Percentiles rank a stretch among this genome's conserved stretches.
phyloP scores from a whole-genome alignment of 768 basidiomycete genomes.

The Aureoboletus auriporus region DNA sequence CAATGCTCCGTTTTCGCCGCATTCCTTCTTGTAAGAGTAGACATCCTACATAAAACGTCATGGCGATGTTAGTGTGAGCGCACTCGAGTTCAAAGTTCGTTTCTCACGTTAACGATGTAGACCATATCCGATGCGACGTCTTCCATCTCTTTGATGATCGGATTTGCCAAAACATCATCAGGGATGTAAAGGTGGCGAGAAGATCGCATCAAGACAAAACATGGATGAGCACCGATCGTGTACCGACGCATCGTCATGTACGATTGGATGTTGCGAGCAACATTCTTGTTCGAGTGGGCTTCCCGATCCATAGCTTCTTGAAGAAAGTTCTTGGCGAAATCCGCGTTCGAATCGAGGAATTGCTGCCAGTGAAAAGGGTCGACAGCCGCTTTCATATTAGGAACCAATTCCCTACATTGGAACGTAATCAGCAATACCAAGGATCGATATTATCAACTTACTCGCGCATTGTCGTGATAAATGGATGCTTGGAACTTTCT shows the following conservation, averaged over 20 bases:
- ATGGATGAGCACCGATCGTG: slow-evolving; percentile 26
- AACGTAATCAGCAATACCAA: not conserved
- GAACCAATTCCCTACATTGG: slow-evolving; percentile 18
- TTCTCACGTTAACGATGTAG: slow-evolving; percentile 23
- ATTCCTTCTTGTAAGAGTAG: slow-evolving; percentile 30
- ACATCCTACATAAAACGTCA: slow-evolving; percentile 17
- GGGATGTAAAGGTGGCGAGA: slow-evolving; percentile 23
- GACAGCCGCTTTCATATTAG: slow-evolving; percentile 20
- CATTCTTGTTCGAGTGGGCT: slow-evolving; percentile 9
- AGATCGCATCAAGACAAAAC: slow-evolving; percentile 27
- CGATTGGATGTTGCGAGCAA: slow-evolving; percentile 18
- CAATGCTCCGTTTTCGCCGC: slow-evolving; percentile 23
- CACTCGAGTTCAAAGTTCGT: not conserved
- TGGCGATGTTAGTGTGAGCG: not conserved
- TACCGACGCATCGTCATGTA: slow-evolving; percentile 28
- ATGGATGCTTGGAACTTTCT: slow-evolving; percentile 18
- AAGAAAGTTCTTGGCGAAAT: slow-evolving; percentile 18
- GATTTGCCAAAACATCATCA: slow-evolving; percentile 17
- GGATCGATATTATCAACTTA: slow-evolving; percentile 3
- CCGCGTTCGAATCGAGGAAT: slow-evolving; percentile 19
- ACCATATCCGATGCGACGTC: slow-evolving; percentile 23
- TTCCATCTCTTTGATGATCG: slow-evolving; percentile 26
- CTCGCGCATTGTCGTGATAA: slow-evolving; percentile 23
- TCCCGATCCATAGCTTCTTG: slow-evolving; percentile 28
- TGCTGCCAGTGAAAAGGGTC: slow-evolving; percentile 27